Evolutionary conservation across 1,284 basidiomycete species (phyloP).

Genomic region (Melampsora larici-populina): DNA sequence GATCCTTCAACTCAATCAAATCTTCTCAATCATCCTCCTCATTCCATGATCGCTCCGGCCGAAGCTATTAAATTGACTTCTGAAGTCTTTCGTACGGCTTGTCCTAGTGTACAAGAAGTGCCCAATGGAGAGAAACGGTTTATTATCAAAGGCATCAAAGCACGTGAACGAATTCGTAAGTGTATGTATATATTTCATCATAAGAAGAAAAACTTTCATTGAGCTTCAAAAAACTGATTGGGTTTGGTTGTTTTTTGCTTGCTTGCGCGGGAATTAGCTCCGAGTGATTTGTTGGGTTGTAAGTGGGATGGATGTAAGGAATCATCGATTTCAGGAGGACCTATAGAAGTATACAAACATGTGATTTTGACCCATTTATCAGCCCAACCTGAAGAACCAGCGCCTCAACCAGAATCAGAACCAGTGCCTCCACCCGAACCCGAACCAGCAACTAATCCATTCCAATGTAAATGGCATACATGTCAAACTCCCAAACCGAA

Average conservation of each 20-base stretch:
- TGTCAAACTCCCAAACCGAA: neutral
- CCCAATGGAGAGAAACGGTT: constrained; percentile 34
- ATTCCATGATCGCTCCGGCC: constrained; percentile 31
- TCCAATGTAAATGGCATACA: neutral
- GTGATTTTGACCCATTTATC: too few relatives aligned
- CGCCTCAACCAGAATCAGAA: too few relatives aligned
- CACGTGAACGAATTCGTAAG: constrained; percentile 17
- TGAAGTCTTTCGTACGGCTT: constrained; percentile 36
- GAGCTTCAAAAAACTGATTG: neutral
- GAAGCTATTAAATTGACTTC: constrained; percentile 40
- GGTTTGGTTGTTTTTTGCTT: neutral
- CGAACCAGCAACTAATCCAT: too few relatives aligned
- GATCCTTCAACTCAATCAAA: neutral
- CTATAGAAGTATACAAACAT: too few relatives aligned
- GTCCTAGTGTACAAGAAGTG: constrained; percentile 26
- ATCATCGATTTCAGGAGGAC: too few relatives aligned
- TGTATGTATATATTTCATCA: neutral
- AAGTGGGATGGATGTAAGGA: neutral
- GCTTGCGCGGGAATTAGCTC: neutral
- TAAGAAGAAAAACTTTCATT: neutral
- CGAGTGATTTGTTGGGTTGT: neutral
- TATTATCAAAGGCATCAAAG: constrained; percentile 33
- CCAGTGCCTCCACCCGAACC: too few relatives aligned
- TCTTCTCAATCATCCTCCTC: too few relatives aligned
- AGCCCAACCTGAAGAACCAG: too few relatives aligned